These are phyloP conservation scores for Rhodotorula paludigena DNA, from an alignment of 768 basidiomycete genomes.

Conservation along the genomic window DNA sequence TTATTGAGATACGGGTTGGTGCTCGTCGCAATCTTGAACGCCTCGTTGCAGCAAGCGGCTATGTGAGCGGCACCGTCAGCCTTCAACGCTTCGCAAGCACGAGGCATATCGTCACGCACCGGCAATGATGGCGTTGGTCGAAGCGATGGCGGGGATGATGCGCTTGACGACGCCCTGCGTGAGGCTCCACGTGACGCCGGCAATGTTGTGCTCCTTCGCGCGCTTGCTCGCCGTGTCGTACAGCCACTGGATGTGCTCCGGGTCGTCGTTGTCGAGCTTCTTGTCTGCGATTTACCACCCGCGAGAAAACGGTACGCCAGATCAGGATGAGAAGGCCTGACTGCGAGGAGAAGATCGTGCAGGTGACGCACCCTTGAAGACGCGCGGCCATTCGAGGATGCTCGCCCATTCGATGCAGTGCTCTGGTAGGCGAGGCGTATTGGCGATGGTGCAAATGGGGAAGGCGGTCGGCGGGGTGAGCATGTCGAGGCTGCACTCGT, in stretches of 20 bases:
- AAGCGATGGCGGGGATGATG: constrained; percentile 97
- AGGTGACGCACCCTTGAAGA: constrained; percentile 65
- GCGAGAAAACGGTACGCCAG: no score
- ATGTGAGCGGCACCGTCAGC: constrained; percentile 1
- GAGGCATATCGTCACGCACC: constrained; percentile 60
- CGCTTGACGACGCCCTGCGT: constrained; percentile 99
- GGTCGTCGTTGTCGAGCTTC: constrained; percentile 95
- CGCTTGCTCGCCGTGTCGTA: constrained; percentile 73
- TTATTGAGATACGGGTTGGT: constrained; percentile 92
- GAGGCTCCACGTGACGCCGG: constrained; percentile 94
- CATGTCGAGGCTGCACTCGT: constrained; percentile 97
- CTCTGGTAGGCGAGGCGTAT: constrained; percentile 94
- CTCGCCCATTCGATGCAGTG: constrained; percentile 99
- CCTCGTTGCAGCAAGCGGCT: constrained; percentile 98
- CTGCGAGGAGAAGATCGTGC: background rate
- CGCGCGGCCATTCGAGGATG: constrained; percentile 95
- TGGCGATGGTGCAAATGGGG: constrained; percentile 98
- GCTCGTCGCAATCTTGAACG: constrained; percentile 95
- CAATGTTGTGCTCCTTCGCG: constrained; percentile 91
- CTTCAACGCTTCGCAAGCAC: background rate
- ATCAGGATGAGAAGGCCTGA: no score
- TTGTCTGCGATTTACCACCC: constrained; percentile 58
- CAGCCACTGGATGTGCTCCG: constrained; percentile 92
- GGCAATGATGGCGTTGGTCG: constrained; percentile 96
- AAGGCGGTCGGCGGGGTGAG: constrained; percentile 94